Conservation (phyloP, 441 rosid genomes). For the Populus tomentosa region DNA sequence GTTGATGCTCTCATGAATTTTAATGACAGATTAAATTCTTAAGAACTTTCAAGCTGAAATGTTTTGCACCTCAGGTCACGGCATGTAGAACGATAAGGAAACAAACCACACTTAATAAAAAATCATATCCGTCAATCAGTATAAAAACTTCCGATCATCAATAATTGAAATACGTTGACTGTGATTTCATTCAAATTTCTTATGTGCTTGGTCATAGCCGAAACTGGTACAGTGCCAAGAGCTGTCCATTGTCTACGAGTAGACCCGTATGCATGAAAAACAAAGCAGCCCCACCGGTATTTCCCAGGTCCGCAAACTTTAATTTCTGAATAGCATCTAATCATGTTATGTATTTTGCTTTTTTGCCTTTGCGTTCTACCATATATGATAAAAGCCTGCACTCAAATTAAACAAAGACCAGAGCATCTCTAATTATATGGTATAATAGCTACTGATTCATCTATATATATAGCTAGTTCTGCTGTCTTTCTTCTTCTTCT, state of each 20-base stretch:
- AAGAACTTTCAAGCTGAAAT: too few species aligned
- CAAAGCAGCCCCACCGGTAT: slow-evolving; percentile 4
- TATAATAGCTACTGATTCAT: neutral
- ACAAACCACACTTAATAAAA: too few species aligned
- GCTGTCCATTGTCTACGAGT: neutral
- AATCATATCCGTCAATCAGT: too few species aligned
- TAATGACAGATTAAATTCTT: too few species aligned
- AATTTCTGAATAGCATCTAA: slow-evolving; percentile 15
- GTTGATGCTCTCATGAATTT: neutral
- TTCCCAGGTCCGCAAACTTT: neutral
- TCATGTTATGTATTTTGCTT: neutral
- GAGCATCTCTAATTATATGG: neutral
- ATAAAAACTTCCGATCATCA: too few species aligned
- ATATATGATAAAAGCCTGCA: slow-evolving; percentile 7
- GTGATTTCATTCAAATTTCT: too few species aligned
- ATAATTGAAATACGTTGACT: too few species aligned
- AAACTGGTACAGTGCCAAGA: slow-evolving; percentile 12
- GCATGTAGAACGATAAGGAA: too few species aligned
- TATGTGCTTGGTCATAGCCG: neutral
- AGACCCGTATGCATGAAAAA: neutral
- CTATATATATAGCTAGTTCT: neutral
- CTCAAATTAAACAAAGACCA: neutral
- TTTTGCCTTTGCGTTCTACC: slow-evolving; percentile 9
- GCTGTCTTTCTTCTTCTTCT: neutral
- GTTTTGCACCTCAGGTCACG: too few species aligned